phyloP scores from a whole-genome alignment of 2,329 filamentous ascomycete genomes.

The Ophiocordyceps camponoti-saundersi region DNA sequence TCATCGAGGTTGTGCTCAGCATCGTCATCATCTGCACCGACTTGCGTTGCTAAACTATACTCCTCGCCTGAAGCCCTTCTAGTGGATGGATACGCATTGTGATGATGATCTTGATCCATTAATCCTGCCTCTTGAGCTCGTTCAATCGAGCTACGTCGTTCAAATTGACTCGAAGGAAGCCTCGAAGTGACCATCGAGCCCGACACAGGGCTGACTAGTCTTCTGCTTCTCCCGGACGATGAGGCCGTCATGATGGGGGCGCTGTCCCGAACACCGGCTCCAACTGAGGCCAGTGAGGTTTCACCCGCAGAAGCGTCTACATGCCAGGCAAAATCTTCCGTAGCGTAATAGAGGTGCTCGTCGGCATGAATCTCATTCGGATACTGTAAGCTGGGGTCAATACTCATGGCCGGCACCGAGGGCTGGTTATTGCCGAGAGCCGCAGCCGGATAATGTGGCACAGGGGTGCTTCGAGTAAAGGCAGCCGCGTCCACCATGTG shows the following conservation, averaged over 20 bases:
- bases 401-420: neutral
- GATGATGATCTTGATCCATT: conserved; percentile 1
- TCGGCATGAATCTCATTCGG: neutral
- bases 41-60: conserved; percentile 15
- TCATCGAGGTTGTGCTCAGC: neutral
- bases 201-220: neutral
- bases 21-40: conserved; percentile 15
- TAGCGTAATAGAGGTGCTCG: neutral
- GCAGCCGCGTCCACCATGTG: neutral
- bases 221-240: neutral
- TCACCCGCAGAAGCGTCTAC: neutral
- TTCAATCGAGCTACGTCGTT: neutral
- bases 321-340: neutral
- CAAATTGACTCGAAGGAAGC: neutral
- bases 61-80: conserved; percentile 15
- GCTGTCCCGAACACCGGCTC: neutral
- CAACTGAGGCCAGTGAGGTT: neutral
- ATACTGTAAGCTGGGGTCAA: conserved; percentile 6
- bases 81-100: conserved; percentile 9
- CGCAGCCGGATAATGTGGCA: neutral
- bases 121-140: neutral
- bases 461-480: neutral
- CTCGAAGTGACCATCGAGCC: neutral
- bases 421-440: neutral
- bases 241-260: neutral